Conservation (phyloP, 768 basidiomycete species). For the Dentipellis fragilis region DNA sequence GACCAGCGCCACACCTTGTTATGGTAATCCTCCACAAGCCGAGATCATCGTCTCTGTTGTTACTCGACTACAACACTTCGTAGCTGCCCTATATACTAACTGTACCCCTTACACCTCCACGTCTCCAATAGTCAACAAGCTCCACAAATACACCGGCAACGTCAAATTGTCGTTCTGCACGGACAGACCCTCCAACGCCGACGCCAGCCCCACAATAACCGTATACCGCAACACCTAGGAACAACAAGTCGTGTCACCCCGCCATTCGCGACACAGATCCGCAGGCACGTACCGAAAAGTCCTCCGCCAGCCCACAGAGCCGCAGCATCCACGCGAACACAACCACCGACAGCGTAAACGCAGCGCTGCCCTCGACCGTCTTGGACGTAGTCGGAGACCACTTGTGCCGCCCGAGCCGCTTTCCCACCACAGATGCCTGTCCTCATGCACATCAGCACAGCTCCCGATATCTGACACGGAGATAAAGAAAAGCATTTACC, state of each 20-base stretch:
- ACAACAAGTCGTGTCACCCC: conserved; percentile 2
- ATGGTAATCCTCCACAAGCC: neutral
- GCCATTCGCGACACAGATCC: neutral
- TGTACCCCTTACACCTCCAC: neutral
- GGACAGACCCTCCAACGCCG: conserved; percentile 81
- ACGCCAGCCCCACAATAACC: conserved; percentile 50
- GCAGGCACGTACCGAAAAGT: conserved; percentile 61
- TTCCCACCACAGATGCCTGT: conserved; percentile 89
- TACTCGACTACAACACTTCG: neutral
- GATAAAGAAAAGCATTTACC: conserved; percentile 35
- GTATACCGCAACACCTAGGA: conserved; percentile 58
- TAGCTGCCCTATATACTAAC: neutral
- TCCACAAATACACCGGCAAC: conserved; percentile 94
- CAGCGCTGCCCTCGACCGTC: conserved; percentile 85
- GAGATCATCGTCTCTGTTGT: neutral
- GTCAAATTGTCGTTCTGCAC: conserved; percentile 98
- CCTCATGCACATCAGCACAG: neutral
- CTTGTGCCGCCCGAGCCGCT: conserved; percentile 64
- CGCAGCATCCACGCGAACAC: conserved; percentile 63
- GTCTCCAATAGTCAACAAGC: conserved; percentile 52
- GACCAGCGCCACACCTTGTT: neutral
- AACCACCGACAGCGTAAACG: conserved; percentile 67
- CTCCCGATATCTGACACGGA: neutral
- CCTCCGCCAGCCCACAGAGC: conserved; percentile 54
- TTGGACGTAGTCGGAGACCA: conserved; percentile 85